Conservation (phyloP, 371 early-diverging fungal species). For the Rhizopus delemar region DNA sequence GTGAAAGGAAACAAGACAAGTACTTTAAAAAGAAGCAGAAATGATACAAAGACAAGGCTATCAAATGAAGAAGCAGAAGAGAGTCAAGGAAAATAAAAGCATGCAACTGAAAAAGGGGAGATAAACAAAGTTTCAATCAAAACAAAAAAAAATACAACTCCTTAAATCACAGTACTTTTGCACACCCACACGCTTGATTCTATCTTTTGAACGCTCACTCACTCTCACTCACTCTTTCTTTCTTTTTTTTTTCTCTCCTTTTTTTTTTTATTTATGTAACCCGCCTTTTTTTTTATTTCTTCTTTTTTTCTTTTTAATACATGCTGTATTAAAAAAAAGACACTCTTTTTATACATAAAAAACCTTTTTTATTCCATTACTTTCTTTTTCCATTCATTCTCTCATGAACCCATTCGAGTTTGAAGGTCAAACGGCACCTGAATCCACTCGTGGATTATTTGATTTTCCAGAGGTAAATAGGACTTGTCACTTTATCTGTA, state of each 20-base stretch:
- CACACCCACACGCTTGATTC: background rate
- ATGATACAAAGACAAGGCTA: background rate
- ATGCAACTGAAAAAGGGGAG: background rate
- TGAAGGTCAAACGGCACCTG: constrained; percentile 54
- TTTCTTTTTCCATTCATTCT: constrained; percentile 27
- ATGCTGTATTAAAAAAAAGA: background rate
- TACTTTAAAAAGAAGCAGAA: no score
- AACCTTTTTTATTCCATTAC: constrained; percentile 5
- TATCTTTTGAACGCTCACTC: background rate
- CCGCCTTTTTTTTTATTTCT: constrained; percentile 10
- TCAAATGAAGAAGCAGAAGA: background rate
- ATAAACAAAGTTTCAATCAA: constrained; percentile 7
- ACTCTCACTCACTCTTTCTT: constrained; percentile 1
- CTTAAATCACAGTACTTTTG: background rate
- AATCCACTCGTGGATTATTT: constrained; percentile 54
- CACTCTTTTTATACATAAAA: no score
- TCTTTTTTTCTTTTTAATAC: constrained; percentile 8
- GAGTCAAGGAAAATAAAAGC: background rate
- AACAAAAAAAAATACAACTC: constrained; percentile 6
- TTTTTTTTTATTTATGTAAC: background rate
- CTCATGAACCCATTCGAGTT: constrained; percentile 10
- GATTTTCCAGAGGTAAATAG: constrained; percentile 36
- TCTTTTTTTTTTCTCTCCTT: constrained; percentile 4
- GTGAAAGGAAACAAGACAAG: no score
- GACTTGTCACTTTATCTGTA: background rate